Conservation (phyloP, 75 land plant species). For the Pseudotsuga menziesii region DNA sequence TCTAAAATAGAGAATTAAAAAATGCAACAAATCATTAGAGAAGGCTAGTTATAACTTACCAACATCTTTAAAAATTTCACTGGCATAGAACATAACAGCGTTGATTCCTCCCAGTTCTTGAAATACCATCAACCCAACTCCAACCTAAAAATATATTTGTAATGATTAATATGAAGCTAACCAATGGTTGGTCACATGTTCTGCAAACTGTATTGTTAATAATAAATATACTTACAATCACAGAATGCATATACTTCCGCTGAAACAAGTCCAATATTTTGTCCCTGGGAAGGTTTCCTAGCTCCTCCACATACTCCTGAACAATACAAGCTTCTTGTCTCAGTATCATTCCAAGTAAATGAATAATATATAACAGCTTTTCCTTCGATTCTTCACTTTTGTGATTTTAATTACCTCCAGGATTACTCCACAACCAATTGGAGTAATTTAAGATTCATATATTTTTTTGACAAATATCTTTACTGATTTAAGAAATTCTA, state of each 20-base stretch:
- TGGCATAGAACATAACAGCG: slow-evolving; percentile 30
- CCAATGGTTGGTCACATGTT: not conserved
- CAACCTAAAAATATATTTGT: slow-evolving; percentile 14
- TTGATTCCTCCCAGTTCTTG: slow-evolving; percentile 30
- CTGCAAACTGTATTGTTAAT: slow-evolving; percentile 3
- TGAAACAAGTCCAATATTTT: slow-evolving; percentile 47
- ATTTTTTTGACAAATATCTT: too few species aligned
- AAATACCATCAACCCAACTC: slow-evolving; percentile 25
- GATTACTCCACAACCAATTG: too few species aligned
- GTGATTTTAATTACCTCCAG: too few species aligned
- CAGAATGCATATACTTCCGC: too few species aligned
- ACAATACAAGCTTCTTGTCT: too few species aligned
- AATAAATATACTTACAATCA: slow-evolving; percentile 4
- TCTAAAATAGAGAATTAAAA: not conserved
- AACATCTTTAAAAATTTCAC: slow-evolving; percentile 20
- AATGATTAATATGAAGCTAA: not conserved
- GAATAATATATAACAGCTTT: not conserved
- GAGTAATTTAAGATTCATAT: not conserved
- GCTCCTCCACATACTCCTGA: too few species aligned
- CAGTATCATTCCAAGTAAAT: too few species aligned
- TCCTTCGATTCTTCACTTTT: slow-evolving; percentile 6
- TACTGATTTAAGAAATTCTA: too few species aligned
- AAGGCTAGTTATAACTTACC: slow-evolving; percentile 14
- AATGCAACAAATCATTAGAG: not conserved
- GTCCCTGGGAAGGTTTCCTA: slow-evolving; percentile 19